These are phyloP conservation scores for Phyllosticta paracitricarpa DNA, from an alignment of 2,329 filamentous ascomycete species.

Conservation along the genomic window DNA sequence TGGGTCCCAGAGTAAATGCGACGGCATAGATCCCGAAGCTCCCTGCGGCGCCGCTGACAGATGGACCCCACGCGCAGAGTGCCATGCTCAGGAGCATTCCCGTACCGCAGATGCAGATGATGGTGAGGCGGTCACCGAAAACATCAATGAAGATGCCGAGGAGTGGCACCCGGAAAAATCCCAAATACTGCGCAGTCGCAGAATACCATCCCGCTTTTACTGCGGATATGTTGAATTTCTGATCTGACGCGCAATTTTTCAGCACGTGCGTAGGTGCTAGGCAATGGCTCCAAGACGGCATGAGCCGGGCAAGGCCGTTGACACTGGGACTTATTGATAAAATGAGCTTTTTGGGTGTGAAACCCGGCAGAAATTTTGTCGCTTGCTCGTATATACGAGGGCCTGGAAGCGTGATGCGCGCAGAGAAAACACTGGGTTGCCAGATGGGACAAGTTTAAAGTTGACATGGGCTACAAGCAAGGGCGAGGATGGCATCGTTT, in stretches of 20 bases:
- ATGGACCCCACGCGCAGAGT: constrained; percentile 43
- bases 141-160: constrained; percentile 49
- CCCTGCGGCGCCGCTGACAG: constrained; percentile 44
- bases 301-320: not conserved
- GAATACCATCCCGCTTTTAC: constrained; percentile 53
- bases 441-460: not conserved
- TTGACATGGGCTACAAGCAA: not conserved
- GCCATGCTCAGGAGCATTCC: constrained; percentile 46
- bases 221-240: constrained; percentile 43
- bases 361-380: not conserved
- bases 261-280: not conserved
- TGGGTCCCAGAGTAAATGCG: constrained; percentile 45
- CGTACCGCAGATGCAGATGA: constrained; percentile 37
- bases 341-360: not conserved
- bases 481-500: not conserved
- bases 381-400: not conserved
- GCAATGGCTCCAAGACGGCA: not conserved
- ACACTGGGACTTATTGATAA: not conserved
- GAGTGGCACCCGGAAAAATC: constrained; percentile 49
- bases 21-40: constrained; percentile 52
- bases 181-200: constrained; percentile 44
- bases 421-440: not conserved
- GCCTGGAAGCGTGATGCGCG: not conserved
- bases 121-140: constrained; percentile 42
- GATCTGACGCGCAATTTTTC: not conserved